phyloP scores from a whole-genome alignment of 1,284 basidiomycete genomes.

The Prillingera fragicola region DNA sequence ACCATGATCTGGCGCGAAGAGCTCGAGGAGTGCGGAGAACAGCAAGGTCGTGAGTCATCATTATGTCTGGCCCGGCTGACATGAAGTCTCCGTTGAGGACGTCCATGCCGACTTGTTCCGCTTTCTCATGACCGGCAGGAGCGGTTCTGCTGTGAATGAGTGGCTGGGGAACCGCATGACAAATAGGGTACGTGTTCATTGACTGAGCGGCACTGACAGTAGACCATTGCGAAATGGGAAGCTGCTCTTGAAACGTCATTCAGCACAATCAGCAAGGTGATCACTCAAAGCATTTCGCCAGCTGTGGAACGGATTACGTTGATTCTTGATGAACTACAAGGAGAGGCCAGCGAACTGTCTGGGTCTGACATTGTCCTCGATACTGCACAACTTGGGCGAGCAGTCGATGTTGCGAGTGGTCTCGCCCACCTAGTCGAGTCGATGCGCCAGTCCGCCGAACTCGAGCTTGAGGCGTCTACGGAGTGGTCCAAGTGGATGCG shows the following conservation, averaged over 20 bases:
- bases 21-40: slow-evolving; percentile 37
- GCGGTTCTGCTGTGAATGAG: slow-evolving; percentile 34
- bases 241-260: slow-evolving; percentile 25
- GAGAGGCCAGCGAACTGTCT: slow-evolving; percentile 19
- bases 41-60: slow-evolving; percentile 36
- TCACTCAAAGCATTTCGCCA: slow-evolving; percentile 35
- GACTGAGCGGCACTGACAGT: not conserved
- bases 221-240: slow-evolving; percentile 45
- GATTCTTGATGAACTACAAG: slow-evolving; percentile 36
- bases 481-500: slow-evolving; percentile 45
- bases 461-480: slow-evolving; percentile 25
- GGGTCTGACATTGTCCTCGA: slow-evolving; percentile 3
- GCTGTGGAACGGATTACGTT: slow-evolving; percentile 38
- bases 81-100: slow-evolving; percentile 26
- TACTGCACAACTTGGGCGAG: not conserved
- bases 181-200: slow-evolving; percentile 24
- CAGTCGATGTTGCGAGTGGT: slow-evolving; percentile 1
- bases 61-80: not conserved
- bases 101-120: slow-evolving; percentile 42
- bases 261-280: slow-evolving; percentile 28
- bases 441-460: slow-evolving; percentile 32
- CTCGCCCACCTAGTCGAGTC: slow-evolving; percentile 22
- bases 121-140: slow-evolving; percentile 37
- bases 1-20: slow-evolving; percentile 43
- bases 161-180: slow-evolving; percentile 44